These are phyloP conservation scores for Phyllosticta paracitricarpa DNA, from an alignment of 2,329 filamentous ascomycete genomes.

Conservation along the genomic window DNA sequence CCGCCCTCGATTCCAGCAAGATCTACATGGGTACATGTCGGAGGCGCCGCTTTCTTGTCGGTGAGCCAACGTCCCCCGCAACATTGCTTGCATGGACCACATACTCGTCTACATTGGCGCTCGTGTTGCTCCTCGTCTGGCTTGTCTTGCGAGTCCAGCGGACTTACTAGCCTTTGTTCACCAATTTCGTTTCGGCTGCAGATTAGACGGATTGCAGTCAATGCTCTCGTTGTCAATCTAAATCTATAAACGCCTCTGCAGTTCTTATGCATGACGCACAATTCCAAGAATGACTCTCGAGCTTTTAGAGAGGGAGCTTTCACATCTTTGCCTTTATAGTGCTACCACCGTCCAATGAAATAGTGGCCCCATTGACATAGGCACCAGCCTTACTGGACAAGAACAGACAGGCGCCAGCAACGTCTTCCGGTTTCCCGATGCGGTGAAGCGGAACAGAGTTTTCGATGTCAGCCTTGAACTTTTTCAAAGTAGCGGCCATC, in stretches of 20 bases:
- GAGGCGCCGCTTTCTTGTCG: too few relatives aligned
- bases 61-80: too few relatives aligned
- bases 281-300: background rate
- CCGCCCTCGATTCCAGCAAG: background rate
- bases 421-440: slow-evolving; percentile 58
- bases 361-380: slow-evolving; percentile 34
- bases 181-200: too few relatives aligned
- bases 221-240: too few relatives aligned
- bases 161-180: too few relatives aligned
- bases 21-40: background rate
- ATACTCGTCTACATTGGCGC: too few relatives aligned
- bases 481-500: slow-evolving; percentile 60
- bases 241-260: background rate
- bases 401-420: slow-evolving; percentile 63
- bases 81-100: too few relatives aligned
- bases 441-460: slow-evolving; percentile 54
- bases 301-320: background rate
- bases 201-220: too few relatives aligned
- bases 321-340: slow-evolving; percentile 29
- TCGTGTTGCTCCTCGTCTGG: too few relatives aligned
- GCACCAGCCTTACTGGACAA: slow-evolving; percentile 55
- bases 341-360: slow-evolving; percentile 32
- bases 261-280: background rate
- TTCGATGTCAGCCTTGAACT: slow-evolving; percentile 46
- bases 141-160: too few relatives aligned